Percentiles rank a stretch among this genome's conserved stretches.
phyloP scores from a whole-genome alignment of 495 filamentous ascomycete genomes.

The Elasticomyces elasticus region DNA sequence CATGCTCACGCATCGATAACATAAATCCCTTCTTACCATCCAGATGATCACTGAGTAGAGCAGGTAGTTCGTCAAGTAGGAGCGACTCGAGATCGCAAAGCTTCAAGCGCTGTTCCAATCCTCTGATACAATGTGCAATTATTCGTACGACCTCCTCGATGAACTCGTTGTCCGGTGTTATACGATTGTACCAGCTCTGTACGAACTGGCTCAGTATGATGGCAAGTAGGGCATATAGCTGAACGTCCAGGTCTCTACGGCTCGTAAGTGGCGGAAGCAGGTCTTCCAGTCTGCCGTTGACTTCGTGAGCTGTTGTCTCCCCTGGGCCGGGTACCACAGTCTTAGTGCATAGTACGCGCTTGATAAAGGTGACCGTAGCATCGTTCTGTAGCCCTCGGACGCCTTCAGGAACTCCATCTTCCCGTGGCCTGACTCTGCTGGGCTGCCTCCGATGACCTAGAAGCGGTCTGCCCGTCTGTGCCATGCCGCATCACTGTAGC shows the following conservation, averaged over 20 bases:
- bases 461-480: background rate
- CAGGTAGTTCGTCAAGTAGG: conserved; percentile 80
- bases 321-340: conserved; percentile 28
- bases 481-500: background rate
- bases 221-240: conserved; percentile 84
- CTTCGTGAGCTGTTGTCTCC: conserved; percentile 21
- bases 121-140: conserved; percentile 80
- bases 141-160: conserved; percentile 78
- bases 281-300: conserved; percentile 49
- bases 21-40: conserved; percentile 50
- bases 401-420: background rate
- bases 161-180: conserved; percentile 80
- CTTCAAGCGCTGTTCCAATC: conserved; percentile 72
- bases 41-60: conserved; percentile 69
- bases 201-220: conserved; percentile 83
- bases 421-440: background rate
- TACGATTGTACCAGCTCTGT: conserved; percentile 81
- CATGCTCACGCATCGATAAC: background rate
- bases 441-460: background rate
- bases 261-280: conserved; percentile 84
- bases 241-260: conserved; percentile 80
- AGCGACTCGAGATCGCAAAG: conserved; percentile 73
- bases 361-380: conserved; percentile 50
- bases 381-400: conserved; percentile 35
- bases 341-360: conserved; percentile 52